Conservation (phyloP, 768 basidiomycete genomes). For the Tubosaeta brunneosetosa region DNA sequence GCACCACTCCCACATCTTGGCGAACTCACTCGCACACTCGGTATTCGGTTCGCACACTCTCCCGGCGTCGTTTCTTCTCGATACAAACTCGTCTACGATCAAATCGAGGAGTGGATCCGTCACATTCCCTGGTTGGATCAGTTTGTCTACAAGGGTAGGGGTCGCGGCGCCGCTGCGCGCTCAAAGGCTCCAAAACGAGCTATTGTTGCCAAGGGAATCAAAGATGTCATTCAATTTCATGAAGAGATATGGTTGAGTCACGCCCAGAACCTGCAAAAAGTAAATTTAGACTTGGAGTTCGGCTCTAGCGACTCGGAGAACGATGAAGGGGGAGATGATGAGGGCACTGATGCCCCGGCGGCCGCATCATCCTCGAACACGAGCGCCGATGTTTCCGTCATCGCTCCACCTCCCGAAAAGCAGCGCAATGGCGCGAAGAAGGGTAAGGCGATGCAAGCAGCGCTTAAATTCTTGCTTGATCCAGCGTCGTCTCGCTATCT, state of each 20-base stretch:
- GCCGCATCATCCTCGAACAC: conserved; percentile 11
- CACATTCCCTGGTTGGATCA: conserved; percentile 73
- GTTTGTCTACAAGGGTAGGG: conserved; percentile 38
- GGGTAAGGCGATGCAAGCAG: conserved; percentile 37
- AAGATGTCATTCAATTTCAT: conserved; percentile 66
- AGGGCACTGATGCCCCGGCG: conserved; percentile 2
- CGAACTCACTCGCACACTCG: conserved; percentile 56
- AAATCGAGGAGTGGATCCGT: conserved; percentile 53
- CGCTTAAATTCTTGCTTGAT: conserved; percentile 54
- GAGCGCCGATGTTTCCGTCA: not conserved
- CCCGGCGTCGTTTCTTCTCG: conserved; percentile 60
- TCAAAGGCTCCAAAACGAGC: conserved; percentile 60
- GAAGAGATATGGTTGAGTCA: conserved; percentile 53
- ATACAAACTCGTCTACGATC: conserved; percentile 62
- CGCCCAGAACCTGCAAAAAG: conserved; percentile 32
- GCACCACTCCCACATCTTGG: conserved; percentile 48
- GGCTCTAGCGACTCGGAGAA: conserved; percentile 28
- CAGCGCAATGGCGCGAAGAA: conserved; percentile 26
- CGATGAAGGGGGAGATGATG: conserved; percentile 28
- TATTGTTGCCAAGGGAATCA: conserved; percentile 61
- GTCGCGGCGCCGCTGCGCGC: conserved; percentile 37
- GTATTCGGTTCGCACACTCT: conserved; percentile 43
- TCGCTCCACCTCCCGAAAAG: conserved; percentile 21
- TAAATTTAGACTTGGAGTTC: conserved; percentile 36
- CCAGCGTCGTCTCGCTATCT: conserved; percentile 40